Conservation (phyloP, 371 early-diverging fungal genomes). For the Syncephalastrum racemosum region DNA sequence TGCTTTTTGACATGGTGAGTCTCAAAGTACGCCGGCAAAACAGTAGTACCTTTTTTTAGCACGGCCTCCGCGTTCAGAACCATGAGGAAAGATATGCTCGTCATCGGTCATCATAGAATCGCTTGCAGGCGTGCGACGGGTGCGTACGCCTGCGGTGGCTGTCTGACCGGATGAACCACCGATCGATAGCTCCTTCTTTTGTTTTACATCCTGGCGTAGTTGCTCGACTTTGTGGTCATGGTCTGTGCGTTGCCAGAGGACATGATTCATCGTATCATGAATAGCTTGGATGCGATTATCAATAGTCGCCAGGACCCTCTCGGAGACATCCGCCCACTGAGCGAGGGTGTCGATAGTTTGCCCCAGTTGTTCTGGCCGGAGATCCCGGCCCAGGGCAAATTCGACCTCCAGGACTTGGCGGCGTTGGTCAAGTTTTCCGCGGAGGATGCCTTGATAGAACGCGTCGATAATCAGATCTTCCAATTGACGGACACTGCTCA, state of each 20-base stretch:
- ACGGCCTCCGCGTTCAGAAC: conserved; percentile 12
- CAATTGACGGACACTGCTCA: conserved; percentile 74
- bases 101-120: background rate
- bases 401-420: conserved; percentile 73
- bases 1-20: conserved; percentile 10
- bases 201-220: conserved; percentile 32
- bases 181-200: conserved; percentile 16
- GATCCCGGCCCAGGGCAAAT: conserved; percentile 81
- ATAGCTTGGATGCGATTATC: conserved; percentile 65
- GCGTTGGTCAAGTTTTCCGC: conserved; percentile 83
- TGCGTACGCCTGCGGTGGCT: background rate
- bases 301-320: conserved; percentile 62
- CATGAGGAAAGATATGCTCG: conserved; percentile 4
- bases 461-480: conserved; percentile 88
- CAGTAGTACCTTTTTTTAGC: conserved; percentile 16
- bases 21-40: background rate
- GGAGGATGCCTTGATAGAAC: conserved; percentile 75
- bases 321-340: conserved; percentile 61
- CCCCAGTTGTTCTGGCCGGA: conserved; percentile 63
- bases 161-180: background rate
- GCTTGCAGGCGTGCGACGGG: background rate
- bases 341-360: conserved; percentile 55
- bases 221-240: conserved; percentile 49
- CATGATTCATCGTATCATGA: conserved; percentile 49
- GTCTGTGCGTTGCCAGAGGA: conserved; percentile 53